phyloP scores from a whole-genome alignment of 371 early-diverging fungal genomes.

The Mortierella sp. region DNA sequence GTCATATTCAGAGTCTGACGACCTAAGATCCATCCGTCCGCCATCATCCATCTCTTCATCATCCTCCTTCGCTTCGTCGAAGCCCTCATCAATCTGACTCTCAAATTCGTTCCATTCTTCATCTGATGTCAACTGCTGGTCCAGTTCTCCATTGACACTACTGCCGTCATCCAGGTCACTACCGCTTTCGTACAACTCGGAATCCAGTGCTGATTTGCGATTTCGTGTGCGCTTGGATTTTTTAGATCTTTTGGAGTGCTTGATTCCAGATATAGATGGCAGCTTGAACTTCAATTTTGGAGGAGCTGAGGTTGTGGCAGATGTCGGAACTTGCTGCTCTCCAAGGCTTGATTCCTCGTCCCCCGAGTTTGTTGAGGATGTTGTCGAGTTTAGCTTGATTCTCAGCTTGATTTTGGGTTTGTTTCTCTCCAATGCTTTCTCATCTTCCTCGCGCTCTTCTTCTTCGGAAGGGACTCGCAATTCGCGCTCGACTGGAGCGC shows the following conservation, averaged over 20 bases:
- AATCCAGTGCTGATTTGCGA: not conserved
- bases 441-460: conserved; percentile 9
- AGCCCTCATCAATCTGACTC: conserved; percentile 35
- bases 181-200: conserved; percentile 4
- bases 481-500: not conserved
- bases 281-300: conserved; percentile 32
- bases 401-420: conserved; percentile 45
- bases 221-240: not conserved
- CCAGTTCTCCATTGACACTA: conserved; percentile 11
- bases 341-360: conserved; percentile 24
- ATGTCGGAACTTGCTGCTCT: conserved; percentile 24
- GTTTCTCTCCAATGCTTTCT: conserved; percentile 7
- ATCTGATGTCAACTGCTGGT: conserved; percentile 24
- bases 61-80: conserved; percentile 27
- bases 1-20: conserved; percentile 49
- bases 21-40: conserved; percentile 13
- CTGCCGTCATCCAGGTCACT: conserved; percentile 16
- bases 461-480: conserved; percentile 16
- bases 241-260: conserved; percentile 5
- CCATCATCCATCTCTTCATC: conserved; percentile 27
- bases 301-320: conserved; percentile 6
- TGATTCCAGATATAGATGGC: conserved; percentile 5
- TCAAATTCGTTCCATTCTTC: conserved; percentile 53
- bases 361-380: conserved; percentile 32
- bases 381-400: conserved; percentile 39